These are phyloP conservation scores for Alliaria petiolata DNA, from an alignment of 345 rosid genomes.

Conservation along the genomic window DNA sequence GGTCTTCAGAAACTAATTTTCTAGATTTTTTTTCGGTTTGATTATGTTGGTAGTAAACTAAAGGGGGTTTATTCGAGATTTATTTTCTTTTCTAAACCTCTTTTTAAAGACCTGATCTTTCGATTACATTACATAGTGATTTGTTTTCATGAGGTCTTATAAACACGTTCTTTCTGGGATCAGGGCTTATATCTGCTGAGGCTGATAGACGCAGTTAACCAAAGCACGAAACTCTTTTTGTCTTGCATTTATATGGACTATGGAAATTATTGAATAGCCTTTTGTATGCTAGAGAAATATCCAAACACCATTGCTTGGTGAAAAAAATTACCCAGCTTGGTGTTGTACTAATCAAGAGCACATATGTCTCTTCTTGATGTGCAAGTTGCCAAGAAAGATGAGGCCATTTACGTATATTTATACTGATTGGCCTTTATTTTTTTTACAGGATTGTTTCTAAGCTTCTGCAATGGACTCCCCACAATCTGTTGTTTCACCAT, in stretches of 20 bases:
- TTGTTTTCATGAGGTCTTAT: too few species aligned
- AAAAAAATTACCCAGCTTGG: not conserved
- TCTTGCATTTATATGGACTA: too few species aligned
- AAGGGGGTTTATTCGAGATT: too few species aligned
- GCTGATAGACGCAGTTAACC: too few species aligned
- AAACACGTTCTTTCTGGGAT: too few species aligned
- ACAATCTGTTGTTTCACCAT: constrained; percentile 91
- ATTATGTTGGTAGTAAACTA: not conserved
- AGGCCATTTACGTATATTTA: not conserved
- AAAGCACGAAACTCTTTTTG: too few species aligned
- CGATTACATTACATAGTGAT: not conserved
- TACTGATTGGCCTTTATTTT: constrained; percentile 5
- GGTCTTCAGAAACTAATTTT: not conserved
- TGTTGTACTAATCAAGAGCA: too few species aligned
- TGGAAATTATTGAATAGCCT: not conserved
- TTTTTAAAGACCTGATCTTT: too few species aligned
- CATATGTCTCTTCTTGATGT: not conserved
- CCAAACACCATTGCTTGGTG: not conserved
- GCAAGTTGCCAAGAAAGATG: not conserved
- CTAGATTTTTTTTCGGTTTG: not conserved
- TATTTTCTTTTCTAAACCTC: too few species aligned
- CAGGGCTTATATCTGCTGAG: too few species aligned
- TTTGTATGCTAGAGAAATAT: not conserved
- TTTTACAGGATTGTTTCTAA: constrained; percentile 11
- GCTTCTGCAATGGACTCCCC: constrained; percentile 79